Percentiles rank a stretch among this genome's conserved stretches.
Evolutionary conservation across 163 green algal genomes (phyloP).

Genomic region (Chloromonas sp.): DNA sequence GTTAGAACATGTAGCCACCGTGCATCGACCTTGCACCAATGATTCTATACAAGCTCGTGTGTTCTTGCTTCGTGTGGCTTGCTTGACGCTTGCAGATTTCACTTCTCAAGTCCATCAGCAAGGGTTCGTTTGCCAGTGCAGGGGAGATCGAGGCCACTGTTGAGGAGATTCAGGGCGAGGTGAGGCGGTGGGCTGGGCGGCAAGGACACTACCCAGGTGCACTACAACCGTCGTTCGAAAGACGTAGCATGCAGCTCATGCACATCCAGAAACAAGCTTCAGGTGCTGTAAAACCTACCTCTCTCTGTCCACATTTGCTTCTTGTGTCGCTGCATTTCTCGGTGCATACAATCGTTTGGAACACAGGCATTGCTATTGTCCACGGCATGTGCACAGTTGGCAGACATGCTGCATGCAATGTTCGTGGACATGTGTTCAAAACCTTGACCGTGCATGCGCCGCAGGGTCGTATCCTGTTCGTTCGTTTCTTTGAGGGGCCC

Average conservation of each 20-base stretch:
- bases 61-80: background rate
- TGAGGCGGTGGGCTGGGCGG: background rate
- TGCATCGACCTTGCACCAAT: background rate
- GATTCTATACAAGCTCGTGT: background rate
- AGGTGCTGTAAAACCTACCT: background rate
- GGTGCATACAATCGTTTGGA: too few species aligned
- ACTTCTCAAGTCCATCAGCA: background rate
- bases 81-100: background rate
- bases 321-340: too few species aligned
- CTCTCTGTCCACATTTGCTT: background rate
- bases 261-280: too few species aligned
- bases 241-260: too few species aligned
- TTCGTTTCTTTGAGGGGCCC: constrained; percentile 12
- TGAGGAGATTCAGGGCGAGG: background rate
- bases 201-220: background rate
- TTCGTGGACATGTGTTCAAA: too few species aligned
- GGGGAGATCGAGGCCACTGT: background rate
- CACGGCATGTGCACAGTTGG: too few species aligned
- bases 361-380: too few species aligned
- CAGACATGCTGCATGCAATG: too few species aligned
- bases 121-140: background rate
- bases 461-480: constrained; percentile 10
- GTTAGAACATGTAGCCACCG: background rate
- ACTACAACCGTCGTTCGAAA: too few species aligned
- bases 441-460: background rate